A percentile compares a stretch with the other conserved stretches of the same genome.
phyloP scores from a whole-genome alignment of 306 rosid species.

The Vicia sativa region DNA sequence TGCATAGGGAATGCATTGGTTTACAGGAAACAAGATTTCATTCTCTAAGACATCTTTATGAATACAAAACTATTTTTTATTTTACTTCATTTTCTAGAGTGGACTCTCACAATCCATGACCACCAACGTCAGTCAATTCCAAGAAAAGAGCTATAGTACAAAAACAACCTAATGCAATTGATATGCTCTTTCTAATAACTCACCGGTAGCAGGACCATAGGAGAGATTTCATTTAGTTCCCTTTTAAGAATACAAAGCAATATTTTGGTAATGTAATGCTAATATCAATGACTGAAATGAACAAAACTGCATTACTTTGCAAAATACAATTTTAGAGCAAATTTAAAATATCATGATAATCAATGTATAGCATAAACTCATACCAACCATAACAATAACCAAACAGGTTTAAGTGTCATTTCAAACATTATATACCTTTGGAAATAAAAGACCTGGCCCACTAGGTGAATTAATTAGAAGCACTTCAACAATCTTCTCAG shows the following conservation, averaged over 20 bases:
- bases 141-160: conserved; percentile 6
- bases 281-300: not conserved
- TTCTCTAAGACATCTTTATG: not conserved
- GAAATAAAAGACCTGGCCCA: conserved; percentile 82
- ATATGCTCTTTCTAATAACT: conserved; percentile 2
- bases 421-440: conserved; percentile 54
- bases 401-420: conserved; percentile 2
- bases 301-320: not conserved
- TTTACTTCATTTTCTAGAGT: not conserved
- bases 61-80: not conserved
- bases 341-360: conserved; percentile 15
- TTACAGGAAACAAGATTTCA: not conserved
- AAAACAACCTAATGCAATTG: conserved; percentile 14
- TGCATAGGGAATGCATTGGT: too few relatives aligned
- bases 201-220: not conserved
- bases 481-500: conserved; percentile 58
- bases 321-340: conserved; percentile 17
- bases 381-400: conserved; percentile 13
- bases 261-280: not conserved
- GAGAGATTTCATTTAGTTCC: conserved; percentile 6
- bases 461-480: conserved; percentile 80
- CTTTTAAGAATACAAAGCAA: not conserved
- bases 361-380: conserved; percentile 6
- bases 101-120: conserved; percentile 6
- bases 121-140: conserved; percentile 1